Evolutionary conservation across 2,329 filamentous ascomycete genomes (phyloP), one percentile per base, ranked within the genome.

Genomic region (Cryphonectria carpinicola): DNA sequence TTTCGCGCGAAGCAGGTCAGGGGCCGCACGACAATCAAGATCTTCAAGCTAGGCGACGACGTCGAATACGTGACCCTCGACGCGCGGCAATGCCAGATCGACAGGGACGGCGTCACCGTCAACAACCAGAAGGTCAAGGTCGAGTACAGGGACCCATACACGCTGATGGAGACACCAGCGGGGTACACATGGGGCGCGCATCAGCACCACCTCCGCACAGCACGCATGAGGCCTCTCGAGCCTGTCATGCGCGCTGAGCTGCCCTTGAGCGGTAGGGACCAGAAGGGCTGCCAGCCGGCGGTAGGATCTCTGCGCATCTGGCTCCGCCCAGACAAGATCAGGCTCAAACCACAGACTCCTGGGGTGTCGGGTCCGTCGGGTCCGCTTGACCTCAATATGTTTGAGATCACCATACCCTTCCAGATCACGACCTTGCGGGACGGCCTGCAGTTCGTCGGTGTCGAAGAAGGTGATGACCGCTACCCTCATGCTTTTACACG

Each of bases 401-500:
- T 75, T 76, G 78, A 77, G 74, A 82, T 89, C 54, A 83, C 83
- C 63, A 92, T 98, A 70, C 93, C 96, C 46, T 99, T 97, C 77
- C 84, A 86, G 32, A 89, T 93, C 46, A 89, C 89, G 66, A 89
- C 89, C 75, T 91, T 95, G 66, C 88, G 93, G 62, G 96, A 99
- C 79, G 95, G 94, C 32, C 81, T 98, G 70, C 95, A 98, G 72
- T 99, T 98, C 81, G 93, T 97, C 22, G 95, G 96, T 4, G 88
- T 96, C 52, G 90, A 94, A 61, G 90, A 91, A 70, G 88, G 90
- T 66, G 95, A 98, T 78, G 85, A 86, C 69, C 89, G 95, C 72
- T 99, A 95, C 79, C 94, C 96, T 0, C 95, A 99, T 82, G 90
- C 93, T 65, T 99, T 97, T 80, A 97, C 95, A 0, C 91, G 91